A percentile compares a stretch with the other conserved stretches of the same genome.
Conservation (phyloP, 192 early-diverging fungal species). For the Gonapodya prolifera region DNA sequence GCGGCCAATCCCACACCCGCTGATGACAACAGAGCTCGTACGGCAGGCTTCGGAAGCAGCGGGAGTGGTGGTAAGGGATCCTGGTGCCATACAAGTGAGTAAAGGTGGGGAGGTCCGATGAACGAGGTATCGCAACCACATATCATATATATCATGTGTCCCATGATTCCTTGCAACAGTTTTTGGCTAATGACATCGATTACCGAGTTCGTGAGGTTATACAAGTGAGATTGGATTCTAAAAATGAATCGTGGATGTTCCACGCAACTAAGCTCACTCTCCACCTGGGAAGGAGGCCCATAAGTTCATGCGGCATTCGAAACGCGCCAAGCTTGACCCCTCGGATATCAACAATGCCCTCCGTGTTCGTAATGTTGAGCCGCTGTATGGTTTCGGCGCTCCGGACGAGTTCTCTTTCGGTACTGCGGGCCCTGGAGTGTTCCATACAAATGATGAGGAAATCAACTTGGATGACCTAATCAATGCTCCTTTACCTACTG, state of each 20-base stretch:
- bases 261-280: not conserved
- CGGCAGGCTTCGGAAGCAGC: not conserved
- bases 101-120: too few species aligned
- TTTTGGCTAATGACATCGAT: not conserved
- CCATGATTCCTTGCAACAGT: too few species aligned
- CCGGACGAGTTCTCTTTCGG: slow-evolving; percentile 59
- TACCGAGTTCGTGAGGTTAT: not conserved
- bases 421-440: slow-evolving; percentile 52
- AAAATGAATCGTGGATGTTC: not conserved
- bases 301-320: slow-evolving; percentile 96
- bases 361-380: slow-evolving; percentile 85
- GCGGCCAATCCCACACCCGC: not conserved
- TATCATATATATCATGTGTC: too few species aligned
- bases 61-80: not conserved
- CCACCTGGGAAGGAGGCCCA: slow-evolving; percentile 52
- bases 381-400: slow-evolving; percentile 79
- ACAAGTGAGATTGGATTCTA: not conserved
- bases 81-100: not conserved
- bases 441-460: slow-evolving; percentile 88
- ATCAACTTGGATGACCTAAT: slow-evolving; percentile 83
- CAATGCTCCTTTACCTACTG: slow-evolving; percentile 71
- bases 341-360: slow-evolving; percentile 88
- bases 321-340: slow-evolving; percentile 62
- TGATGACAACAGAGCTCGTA: not conserved
- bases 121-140: too few species aligned